Conservation (phyloP, 257 asterid genomes). For the Penstemon barbatus region DNA sequence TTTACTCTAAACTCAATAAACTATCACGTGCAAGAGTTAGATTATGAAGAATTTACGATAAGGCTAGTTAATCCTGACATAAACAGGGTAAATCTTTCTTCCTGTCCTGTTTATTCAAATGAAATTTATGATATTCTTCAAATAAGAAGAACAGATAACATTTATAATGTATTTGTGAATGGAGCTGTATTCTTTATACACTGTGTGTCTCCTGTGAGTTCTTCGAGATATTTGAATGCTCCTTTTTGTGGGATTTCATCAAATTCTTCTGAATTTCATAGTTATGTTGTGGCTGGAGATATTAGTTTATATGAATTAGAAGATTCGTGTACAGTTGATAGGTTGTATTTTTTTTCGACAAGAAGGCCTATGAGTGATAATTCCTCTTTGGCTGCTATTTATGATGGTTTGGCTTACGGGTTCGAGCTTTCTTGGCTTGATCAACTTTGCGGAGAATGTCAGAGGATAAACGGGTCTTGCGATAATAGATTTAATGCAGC, state of each 20-base stretch:
- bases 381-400: not conserved
- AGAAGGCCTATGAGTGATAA: not conserved
- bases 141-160: no score
- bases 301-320: no score
- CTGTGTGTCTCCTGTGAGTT: not conserved
- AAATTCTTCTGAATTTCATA: no score
- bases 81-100: not conserved
- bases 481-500: no score
- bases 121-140: not conserved
- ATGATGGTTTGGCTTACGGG: not conserved
- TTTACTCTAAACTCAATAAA: not conserved
- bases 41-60: not conserved
- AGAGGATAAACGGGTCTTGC: not conserved
- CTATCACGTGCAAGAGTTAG: not conserved
- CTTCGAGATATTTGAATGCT: not conserved
- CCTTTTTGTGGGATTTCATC: no score
- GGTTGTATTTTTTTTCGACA: not conserved
- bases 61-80: not conserved
- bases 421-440: not conserved
- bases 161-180: not conserved
- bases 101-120: not conserved
- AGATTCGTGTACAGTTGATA: not conserved
- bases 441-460: not conserved
- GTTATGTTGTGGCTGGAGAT: no score
- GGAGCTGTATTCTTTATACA: not conserved